Base-by-base conservation (phyloP, 148 eudicot genomes). In the Vaccinium macrocarpon region DNA sequence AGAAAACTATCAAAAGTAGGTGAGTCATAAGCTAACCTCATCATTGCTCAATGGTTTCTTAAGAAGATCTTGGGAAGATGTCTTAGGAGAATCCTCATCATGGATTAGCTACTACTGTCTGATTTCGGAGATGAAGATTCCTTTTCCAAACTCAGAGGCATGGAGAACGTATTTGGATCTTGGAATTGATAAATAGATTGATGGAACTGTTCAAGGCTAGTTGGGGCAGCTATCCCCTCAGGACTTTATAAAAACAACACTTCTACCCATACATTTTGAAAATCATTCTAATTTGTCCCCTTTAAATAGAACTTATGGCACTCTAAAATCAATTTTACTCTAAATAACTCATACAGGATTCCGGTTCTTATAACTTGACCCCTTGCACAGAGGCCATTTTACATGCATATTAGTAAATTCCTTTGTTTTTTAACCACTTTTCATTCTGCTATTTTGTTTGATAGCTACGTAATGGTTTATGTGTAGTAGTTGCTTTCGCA, bases 71-170 rank as follows among this genome's bases (percentile, higher is more conserved):
- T 88, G 90, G 38, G 88, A 73, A 35, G 87, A 68, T 76, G 84
- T 76, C 77, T 79, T 74, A 6, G 81, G 55, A 76, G 56, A 84
- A 80, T 79, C 52, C 68, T 84, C 88, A 38, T 88, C 91, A 79
- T 87, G 35, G 2, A 32, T 32, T 32, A 89, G 48, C 79, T 83
- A 59, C 76, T 56, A 53, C 81, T 75, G 56, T 90, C 90, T 25
- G 90, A 82, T 59, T 87, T 83, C 38, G 84, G 56, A 77, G 89
- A 81, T 35, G 90, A 86, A 8, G 93, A 91, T 81, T 89, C 89
- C 81, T 89, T 90, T 76, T 87, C 93, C 82, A 90, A 80, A 78
- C 90, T 85, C 86, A 86, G 70, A 81, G 32, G n/a, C n/a, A n/a
- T n/a, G n/a, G n/a, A n/a, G n/a, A n/a, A n/a, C n/a, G n/a, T 38